Evolutionary conservation across 192 early-diverging fungal genomes (phyloP).

Genomic region (Podila verticillata): DNA sequence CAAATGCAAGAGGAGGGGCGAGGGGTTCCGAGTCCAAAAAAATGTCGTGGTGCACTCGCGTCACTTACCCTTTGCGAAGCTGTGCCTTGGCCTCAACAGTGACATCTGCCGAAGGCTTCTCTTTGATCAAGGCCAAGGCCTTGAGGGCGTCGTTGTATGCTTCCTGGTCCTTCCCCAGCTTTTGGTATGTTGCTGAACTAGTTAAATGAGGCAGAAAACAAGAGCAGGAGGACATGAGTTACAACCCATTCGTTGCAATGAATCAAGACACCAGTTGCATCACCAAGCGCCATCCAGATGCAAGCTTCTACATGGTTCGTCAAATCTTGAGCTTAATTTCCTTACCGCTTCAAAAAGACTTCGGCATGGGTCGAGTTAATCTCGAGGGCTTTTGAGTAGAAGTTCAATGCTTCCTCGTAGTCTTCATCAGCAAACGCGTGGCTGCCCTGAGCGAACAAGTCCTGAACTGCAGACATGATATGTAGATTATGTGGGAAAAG

Average conservation of each 20-base stretch:
- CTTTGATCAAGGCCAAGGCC: constrained; percentile 65
- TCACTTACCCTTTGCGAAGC: constrained; percentile 64
- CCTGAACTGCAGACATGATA: constrained; percentile 29
- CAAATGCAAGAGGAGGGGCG: not conserved
- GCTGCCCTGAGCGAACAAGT: constrained; percentile 64
- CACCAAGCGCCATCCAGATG: too few relatives aligned
- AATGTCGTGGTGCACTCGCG: not conserved
- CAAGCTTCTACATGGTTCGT: not conserved
- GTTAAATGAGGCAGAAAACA: not conserved
- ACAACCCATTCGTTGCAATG: not conserved
- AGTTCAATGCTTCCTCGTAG: constrained; percentile 73
- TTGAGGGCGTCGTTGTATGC: constrained; percentile 74
- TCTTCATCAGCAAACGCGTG: constrained; percentile 84
- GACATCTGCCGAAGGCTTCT: constrained; percentile 52
- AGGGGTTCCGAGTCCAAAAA: not conserved
- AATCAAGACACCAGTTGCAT: too few relatives aligned
- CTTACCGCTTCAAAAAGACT: constrained; percentile 71
- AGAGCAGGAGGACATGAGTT: not conserved
- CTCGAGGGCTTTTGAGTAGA: constrained; percentile 75
- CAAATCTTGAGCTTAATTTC: not conserved
- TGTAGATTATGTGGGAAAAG: not conserved
- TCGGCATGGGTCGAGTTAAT: constrained; percentile 67
- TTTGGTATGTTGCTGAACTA: constrained; percentile 70
- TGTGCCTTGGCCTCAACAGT: constrained; percentile 73
- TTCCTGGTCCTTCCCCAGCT: constrained; percentile 66